Evolutionary conservation across 805 yeast genomes (phyloP).

Genomic region (Spathaspora girioi): DNA sequence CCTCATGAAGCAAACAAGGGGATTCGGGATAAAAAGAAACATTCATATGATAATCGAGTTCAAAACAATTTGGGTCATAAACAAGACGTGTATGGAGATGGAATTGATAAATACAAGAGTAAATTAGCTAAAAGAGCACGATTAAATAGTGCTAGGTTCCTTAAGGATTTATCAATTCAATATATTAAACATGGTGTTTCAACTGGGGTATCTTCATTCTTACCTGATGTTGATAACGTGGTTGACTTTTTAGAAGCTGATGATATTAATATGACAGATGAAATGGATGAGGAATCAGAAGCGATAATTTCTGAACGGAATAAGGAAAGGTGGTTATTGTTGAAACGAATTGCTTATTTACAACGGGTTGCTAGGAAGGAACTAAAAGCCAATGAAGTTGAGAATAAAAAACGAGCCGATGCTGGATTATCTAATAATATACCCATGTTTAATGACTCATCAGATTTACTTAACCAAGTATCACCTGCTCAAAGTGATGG

Average conservation of each 20-base stretch:
- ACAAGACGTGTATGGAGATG: constrained; percentile 74
- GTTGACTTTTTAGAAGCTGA: constrained; percentile 51
- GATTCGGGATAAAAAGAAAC: constrained; percentile 74
- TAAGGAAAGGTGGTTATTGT: constrained; percentile 63
- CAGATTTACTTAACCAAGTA: neutral
- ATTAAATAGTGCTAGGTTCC: constrained; percentile 50
- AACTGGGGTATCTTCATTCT: constrained; percentile 19
- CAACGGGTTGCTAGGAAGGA: constrained; percentile 61
- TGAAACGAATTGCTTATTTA: constrained; percentile 67
- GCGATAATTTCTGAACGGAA: constrained; percentile 38
- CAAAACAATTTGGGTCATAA: constrained; percentile 61
- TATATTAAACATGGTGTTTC: constrained; percentile 36
- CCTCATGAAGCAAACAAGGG: constrained; percentile 70
- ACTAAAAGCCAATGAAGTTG: constrained; percentile 34
- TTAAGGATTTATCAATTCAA: constrained; percentile 53
- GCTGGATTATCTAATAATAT: constrained; percentile 7
- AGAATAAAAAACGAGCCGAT: constrained; percentile 29
- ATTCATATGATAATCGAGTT: constrained; percentile 79
- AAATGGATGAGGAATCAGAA: constrained; percentile 37
- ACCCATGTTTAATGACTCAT: neutral
- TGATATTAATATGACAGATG: constrained; percentile 30
- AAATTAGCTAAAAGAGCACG: constrained; percentile 45
- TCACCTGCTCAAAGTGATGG: constrained; percentile 2
- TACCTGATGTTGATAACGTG: constrained; percentile 60
- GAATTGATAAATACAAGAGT: constrained; percentile 60